phyloP scores from a whole-genome alignment of 2,329 filamentous ascomycete genomes.

The Pseudogymnoascus sp. region DNA sequence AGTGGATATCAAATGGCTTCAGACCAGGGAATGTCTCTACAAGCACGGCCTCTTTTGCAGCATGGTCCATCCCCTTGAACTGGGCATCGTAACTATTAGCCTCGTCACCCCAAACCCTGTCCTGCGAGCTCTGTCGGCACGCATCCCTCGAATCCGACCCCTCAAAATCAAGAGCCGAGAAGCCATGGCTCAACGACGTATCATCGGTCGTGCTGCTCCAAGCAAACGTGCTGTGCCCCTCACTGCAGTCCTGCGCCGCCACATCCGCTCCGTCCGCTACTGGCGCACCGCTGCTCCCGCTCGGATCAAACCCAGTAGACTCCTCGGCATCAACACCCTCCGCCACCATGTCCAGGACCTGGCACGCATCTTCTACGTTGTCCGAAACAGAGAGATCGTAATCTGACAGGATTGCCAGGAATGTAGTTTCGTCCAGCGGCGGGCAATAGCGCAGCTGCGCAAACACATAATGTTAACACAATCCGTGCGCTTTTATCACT shows the following conservation, averaged over 20 bases:
- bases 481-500: background rate
- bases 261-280: background rate
- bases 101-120: constrained; percentile 24
- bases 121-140: constrained; percentile 50
- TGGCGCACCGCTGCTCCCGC: constrained; percentile 47
- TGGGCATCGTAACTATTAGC: background rate
- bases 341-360: constrained; percentile 57
- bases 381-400: constrained; percentile 51
- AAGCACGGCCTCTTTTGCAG: constrained; percentile 56
- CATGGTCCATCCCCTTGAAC: constrained; percentile 38
- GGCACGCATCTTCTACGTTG: constrained; percentile 45
- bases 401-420: constrained; percentile 68
- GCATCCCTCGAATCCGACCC: constrained; percentile 25
- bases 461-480: background rate
- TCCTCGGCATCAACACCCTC: constrained; percentile 58
- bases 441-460: constrained; percentile 61
- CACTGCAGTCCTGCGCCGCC: background rate
- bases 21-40: constrained; percentile 63
- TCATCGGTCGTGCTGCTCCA: constrained; percentile 26
- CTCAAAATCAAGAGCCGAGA: constrained; percentile 22
- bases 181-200: constrained; percentile 23
- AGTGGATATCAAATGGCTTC: constrained; percentile 54
- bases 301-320: constrained; percentile 67
- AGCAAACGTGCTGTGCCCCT: constrained; percentile 18
- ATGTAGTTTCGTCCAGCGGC: constrained; percentile 65